A percentile compares a stretch with the other conserved stretches of the same genome.
phyloP scores from a whole-genome alignment of 768 basidiomycete genomes.

The Mycena pura region DNA sequence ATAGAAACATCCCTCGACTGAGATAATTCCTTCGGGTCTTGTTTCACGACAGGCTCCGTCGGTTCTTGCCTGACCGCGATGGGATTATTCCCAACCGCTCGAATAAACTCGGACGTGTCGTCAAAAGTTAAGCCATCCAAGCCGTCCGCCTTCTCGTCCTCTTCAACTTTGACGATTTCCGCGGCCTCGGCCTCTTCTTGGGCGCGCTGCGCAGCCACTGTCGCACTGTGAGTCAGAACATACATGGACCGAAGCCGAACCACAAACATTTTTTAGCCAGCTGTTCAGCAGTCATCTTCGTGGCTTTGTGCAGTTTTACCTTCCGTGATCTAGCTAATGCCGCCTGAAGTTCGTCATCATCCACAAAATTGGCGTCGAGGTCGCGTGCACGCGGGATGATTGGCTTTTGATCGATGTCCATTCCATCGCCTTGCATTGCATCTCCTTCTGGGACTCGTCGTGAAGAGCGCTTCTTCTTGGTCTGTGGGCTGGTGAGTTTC shows the following conservation, averaged over 20 bases:
- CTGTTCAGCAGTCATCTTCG: constrained; percentile 83
- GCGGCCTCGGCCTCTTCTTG: constrained; percentile 54
- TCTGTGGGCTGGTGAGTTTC: constrained; percentile 50
- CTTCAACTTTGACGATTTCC: constrained; percentile 54
- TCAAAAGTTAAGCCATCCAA: constrained; percentile 83
- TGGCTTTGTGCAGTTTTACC: constrained; percentile 77
- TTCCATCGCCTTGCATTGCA: constrained; percentile 56
- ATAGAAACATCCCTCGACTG: constrained; percentile 62
- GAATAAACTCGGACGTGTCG: constrained; percentile 96
- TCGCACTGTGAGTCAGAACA: constrained; percentile 10
- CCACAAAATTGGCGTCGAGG: constrained; percentile 89
- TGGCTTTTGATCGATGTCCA: constrained; percentile 85
- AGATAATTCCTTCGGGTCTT: constrained; percentile 49
- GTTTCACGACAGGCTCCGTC: constrained; percentile 55
- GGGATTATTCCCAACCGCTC: constrained; percentile 77
- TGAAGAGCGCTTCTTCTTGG: constrained; percentile 89
- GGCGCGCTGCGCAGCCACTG: constrained; percentile 71
- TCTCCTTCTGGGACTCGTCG: constrained; percentile 69
- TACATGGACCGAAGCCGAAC: not conserved
- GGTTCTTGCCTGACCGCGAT: constrained; percentile 58
- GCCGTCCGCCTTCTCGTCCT: constrained; percentile 48
- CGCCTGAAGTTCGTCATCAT: constrained; percentile 97
- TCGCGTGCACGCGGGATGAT: constrained; percentile 71
- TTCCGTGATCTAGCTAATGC: constrained; percentile 86
- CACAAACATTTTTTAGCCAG: constrained; percentile 75